Evolutionary conservation across 768 basidiomycete genomes (phyloP), one percentile per base, ranked within the genome.

Genomic region (Crassisporium funariophilum): DNA sequence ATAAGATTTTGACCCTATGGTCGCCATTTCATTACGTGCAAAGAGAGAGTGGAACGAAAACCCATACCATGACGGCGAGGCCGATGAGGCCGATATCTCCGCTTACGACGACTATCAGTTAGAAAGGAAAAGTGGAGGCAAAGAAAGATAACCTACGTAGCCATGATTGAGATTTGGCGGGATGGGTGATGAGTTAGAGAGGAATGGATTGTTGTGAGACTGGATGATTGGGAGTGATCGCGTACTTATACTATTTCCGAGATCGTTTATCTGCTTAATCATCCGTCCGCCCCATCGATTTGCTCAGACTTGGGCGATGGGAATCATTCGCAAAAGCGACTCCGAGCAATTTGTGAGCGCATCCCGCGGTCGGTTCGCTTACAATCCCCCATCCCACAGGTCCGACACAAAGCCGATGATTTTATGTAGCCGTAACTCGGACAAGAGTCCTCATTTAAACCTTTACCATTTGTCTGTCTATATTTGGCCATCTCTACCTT

Each of bases 81-180:
- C 94, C 94, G 75, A 97, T 97, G 70, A 97, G 90, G 69, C 94
- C 94, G 72, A 97, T 94, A 73, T 98, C 95, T 74, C 91, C 93
- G 64, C 93, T 95, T 63, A 34, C 57, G 42, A 47, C 41, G 53
- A 52, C 60, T 45, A 42, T 55, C 49, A 47, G 46, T 50, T 38
- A 53, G 57, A 41, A 20, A 35, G 41, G 41, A 25, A 19, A 20
- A 21, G 35, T 39, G n/a, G 33, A 45, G 15, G 41, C 43, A 36
- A 23, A 35, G 38, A 35, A 24, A n/a, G n/a, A n/a, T n/a, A 38
- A 63, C 61, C 33, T 54, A 66, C 67, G 63, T 63, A 51, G 71
- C 68, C 65, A 80, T 83, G 54, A 69, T 82, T 80, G 63, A 71
- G 58, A 51, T 64, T 59, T 78, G 60, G 56, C 64, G 56, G 66